Conservation (phyloP, 1,284 basidiomycete species). For the Rhizoctonia solani region DNA sequence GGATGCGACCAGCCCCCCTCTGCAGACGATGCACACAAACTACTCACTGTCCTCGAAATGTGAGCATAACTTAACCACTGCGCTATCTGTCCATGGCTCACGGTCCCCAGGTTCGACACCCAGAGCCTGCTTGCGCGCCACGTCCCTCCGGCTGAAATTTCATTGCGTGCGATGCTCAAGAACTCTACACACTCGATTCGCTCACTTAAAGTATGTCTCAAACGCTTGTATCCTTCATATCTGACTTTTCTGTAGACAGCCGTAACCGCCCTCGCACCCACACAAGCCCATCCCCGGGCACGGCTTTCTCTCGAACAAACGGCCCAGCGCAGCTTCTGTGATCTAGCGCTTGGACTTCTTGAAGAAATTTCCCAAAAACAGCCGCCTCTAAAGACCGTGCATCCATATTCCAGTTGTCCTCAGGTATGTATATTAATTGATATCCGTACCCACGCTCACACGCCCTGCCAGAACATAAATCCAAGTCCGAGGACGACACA, state of each 20-base stretch:
- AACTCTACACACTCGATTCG: conserved; percentile 59
- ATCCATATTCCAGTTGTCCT: conserved; percentile 42
- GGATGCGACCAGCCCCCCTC: conserved; percentile 57
- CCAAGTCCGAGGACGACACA: conserved; percentile 48
- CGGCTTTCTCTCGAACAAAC: conserved; percentile 61
- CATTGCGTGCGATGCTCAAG: conserved; percentile 65
- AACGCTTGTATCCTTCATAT: conserved; percentile 33
- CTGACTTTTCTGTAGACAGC: conserved; percentile 54
- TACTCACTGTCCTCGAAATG: conserved; percentile 77
- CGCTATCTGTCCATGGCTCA: conserved; percentile 17
- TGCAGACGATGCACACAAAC: conserved; percentile 57
- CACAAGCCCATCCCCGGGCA: conserved; percentile 65
- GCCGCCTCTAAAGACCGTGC: conserved; percentile 51
- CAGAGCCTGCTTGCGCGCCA: conserved; percentile 80
- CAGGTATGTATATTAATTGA: conserved; percentile 27
- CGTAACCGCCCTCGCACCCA: conserved; percentile 65
- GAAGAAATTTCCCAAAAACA: conserved; percentile 59
- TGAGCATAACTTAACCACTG: conserved; percentile 46
- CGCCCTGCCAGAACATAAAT: conserved; percentile 42
- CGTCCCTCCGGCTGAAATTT: conserved; percentile 59
- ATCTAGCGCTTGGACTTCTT: conserved; percentile 68
- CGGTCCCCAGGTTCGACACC: conserved; percentile 58
- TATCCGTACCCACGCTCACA: conserved; percentile 36
- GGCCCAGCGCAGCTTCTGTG: conserved; percentile 73
- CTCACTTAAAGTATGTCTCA: conserved; percentile 54